Conservation (phyloP, 2,329 filamentous ascomycete genomes). For the Exophiala sp. region DNA sequence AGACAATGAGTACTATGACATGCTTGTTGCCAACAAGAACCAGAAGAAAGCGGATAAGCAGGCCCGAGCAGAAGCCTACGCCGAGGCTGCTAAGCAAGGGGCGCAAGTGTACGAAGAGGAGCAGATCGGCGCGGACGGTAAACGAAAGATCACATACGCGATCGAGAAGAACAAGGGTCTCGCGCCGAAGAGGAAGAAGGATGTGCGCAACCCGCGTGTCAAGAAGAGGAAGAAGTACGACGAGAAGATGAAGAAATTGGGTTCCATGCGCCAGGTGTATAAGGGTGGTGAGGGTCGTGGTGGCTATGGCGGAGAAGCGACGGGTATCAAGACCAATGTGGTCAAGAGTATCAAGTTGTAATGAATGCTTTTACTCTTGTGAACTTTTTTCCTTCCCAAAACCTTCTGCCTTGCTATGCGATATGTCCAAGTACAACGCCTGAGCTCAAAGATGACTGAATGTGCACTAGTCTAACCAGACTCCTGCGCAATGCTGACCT, state of each 20-base stretch:
- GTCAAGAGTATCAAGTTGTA: constrained; percentile 92
- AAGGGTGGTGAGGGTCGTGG: constrained; percentile 79
- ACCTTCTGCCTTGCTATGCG: too few species aligned
- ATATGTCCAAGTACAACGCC: constrained; percentile 49
- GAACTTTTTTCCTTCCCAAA: neutral
- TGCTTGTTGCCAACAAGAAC: constrained; percentile 63
- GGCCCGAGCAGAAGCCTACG: constrained; percentile 56
- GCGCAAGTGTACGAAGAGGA: constrained; percentile 64
- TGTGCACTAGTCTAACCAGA: too few species aligned
- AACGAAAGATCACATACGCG: constrained; percentile 85
- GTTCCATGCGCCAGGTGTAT: constrained; percentile 79
- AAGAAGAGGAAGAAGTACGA: constrained; percentile 98
- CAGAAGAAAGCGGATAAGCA: constrained; percentile 69
- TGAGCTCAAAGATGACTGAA: constrained; percentile 42
- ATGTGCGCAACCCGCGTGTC: constrained; percentile 87
- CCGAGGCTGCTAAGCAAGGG: constrained; percentile 53
- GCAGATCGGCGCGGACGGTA: constrained; percentile 74
- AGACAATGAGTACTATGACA: constrained; percentile 68
- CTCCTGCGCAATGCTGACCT: too few species aligned
- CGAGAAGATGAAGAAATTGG: constrained; percentile 95
- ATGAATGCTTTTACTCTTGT: neutral
- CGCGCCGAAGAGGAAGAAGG: constrained; percentile 85
- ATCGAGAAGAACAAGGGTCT: constrained; percentile 98
- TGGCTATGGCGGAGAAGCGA: constrained; percentile 86
- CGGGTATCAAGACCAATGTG: constrained; percentile 90